These are phyloP conservation scores for Citrus maxima DNA, from an alignment of 345 rosid genomes.

Conservation along the genomic window DNA sequence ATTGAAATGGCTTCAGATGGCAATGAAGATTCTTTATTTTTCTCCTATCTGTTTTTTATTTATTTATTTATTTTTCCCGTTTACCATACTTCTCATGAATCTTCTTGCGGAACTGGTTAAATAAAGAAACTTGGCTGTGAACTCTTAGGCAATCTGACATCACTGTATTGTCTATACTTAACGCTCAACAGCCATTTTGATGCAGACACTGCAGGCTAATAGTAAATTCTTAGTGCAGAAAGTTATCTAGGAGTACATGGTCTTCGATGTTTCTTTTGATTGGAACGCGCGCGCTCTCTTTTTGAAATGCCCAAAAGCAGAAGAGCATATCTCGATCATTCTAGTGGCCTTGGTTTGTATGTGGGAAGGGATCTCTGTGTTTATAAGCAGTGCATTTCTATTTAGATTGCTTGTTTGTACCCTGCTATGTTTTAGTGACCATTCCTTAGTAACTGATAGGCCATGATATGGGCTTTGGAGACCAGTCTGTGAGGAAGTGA, in stretches of 20 bases:
- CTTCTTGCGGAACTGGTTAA: neutral
- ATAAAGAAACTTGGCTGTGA: neutral
- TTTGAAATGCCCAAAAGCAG: too few species aligned
- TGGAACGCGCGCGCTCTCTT: too few species aligned
- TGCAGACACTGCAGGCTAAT: neutral
- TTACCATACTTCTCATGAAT: neutral
- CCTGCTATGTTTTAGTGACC: neutral
- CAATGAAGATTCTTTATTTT: neutral
- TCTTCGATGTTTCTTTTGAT: too few species aligned
- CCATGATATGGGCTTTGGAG: too few species aligned
- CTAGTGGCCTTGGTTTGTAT: neutral
- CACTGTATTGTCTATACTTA: neutral
- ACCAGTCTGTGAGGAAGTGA: too few species aligned
- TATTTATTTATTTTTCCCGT: neutral
- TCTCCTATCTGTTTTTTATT: neutral
- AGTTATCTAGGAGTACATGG: neutral
- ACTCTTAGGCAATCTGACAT: neutral
- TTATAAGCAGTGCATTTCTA: neutral
- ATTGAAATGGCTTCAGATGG: neutral
- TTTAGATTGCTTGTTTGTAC: neutral
- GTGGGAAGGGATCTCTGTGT: neutral
- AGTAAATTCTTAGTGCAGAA: neutral
- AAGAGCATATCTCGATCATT: neutral
- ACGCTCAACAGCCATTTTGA: neutral
- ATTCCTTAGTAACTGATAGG: neutral